Evolutionary conservation across 2,329 filamentous ascomycete genomes (phyloP).

Genomic region (Clonostachys rosea): DNA sequence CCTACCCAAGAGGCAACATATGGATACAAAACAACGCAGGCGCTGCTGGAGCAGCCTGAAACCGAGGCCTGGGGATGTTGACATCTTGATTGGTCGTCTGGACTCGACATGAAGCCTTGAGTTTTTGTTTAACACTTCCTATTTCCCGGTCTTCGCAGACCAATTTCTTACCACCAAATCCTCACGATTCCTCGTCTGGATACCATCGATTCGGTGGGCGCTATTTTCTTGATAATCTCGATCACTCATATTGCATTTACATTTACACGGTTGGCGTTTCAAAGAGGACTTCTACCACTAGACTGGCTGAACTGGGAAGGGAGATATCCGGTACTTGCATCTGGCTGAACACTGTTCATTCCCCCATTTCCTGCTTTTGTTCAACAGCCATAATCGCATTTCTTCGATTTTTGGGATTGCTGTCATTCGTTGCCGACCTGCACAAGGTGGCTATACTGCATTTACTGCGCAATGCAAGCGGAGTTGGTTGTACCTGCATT

Average conservation of each 20-base stretch:
- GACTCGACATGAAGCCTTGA: too few species aligned
- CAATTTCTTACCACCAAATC: neutral
- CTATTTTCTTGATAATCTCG: neutral
- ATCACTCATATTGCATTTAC: neutral
- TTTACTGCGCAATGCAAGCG: too few species aligned
- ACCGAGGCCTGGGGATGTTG: neutral
- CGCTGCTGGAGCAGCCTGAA: constrained; percentile 1
- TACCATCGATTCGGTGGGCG: neutral
- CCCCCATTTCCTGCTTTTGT: too few species aligned
- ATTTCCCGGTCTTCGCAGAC: neutral
- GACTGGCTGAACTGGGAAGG: neutral
- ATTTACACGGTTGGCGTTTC: neutral
- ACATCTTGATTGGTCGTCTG: too few species aligned
- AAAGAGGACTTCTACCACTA: neutral
- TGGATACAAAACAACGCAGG: too few species aligned
- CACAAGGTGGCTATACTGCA: too few species aligned
- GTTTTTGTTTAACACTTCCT: neutral
- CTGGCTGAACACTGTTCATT: too few species aligned
- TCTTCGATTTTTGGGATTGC: too few species aligned
- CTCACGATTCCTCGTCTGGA: neutral
- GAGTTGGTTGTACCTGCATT: too few species aligned
- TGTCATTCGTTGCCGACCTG: too few species aligned
- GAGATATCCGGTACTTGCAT: neutral
- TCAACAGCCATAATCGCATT: too few species aligned
- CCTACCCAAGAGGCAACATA: too few species aligned